These are phyloP conservation scores for Cicer chorassanicum DNA, from an alignment of 306 rosid genomes.

Conservation along the genomic window DNA sequence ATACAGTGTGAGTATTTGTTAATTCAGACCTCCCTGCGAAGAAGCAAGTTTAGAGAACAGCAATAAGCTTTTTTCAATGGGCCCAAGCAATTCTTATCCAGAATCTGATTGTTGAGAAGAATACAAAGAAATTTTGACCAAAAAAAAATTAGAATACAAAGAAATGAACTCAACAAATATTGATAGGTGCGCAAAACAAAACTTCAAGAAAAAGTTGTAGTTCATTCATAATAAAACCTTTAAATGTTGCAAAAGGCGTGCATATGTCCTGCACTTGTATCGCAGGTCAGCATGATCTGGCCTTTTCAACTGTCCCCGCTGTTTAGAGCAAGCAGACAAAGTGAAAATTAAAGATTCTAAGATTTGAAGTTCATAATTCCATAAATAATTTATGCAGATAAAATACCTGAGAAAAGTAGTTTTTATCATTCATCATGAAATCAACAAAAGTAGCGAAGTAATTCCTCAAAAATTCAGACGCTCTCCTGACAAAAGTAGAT, in stretches of 20 bases:
- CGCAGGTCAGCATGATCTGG: conserved; percentile 97
- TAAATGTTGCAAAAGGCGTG: conserved; percentile 85
- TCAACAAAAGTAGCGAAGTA: conserved; percentile 89
- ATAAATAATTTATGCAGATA: conserved; percentile 22
- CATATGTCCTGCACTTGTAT: conserved; percentile 91
- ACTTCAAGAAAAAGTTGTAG: conserved; percentile 27
- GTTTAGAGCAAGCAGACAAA: conserved; percentile 48
- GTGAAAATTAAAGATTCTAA: conserved; percentile 38
- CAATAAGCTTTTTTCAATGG: conserved; percentile 83
- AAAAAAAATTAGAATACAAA: conserved; percentile 14
- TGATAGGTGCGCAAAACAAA: conserved; percentile 17
- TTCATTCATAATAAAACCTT: conserved; percentile 61
- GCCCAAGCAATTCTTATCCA: conserved; percentile 80
- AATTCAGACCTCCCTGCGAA: conserved; percentile 86
- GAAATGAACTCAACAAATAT: conserved; percentile 7
- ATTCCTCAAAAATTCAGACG: conserved; percentile 73
- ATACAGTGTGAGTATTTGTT: conserved; percentile 37
- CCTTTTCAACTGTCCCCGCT: conserved; percentile 97
- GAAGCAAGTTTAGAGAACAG: conserved; percentile 89
- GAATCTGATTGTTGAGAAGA: conserved; percentile 63
- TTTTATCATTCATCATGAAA: conserved; percentile 85
- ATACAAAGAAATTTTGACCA: conserved; percentile 6
- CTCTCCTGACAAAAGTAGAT: conserved; percentile 79
- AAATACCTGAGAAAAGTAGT: conserved; percentile 90
- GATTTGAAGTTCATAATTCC: conserved; percentile 27